Evolutionary conservation across 2,329 filamentous ascomycete genomes (phyloP).

Genomic region (Aspergillus hortae): DNA sequence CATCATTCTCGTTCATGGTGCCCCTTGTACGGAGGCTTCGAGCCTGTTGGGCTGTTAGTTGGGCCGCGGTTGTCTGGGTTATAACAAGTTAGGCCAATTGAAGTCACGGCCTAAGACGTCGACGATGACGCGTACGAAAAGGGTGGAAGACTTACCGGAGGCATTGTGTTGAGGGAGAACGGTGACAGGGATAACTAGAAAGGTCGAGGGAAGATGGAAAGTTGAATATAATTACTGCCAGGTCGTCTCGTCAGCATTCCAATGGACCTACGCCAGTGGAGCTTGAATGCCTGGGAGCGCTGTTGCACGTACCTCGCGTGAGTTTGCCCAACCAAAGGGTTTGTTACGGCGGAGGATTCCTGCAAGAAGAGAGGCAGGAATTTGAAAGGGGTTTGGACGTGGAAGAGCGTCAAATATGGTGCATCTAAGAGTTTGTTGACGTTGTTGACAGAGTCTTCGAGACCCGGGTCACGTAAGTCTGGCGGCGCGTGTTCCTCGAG

Average conservation of each 20-base stretch:
- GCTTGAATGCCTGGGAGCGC: constrained; percentile 30
- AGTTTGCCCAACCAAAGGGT: constrained; percentile 23
- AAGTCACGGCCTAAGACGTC: neutral
- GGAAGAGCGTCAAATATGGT: constrained; percentile 14
- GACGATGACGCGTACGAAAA: constrained; percentile 14
- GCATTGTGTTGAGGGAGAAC: constrained; percentile 47
- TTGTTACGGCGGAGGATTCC: constrained; percentile 18
- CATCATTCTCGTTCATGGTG: constrained; percentile 89
- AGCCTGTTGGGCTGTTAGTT: constrained; percentile 54
- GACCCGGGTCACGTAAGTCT: constrained; percentile 20
- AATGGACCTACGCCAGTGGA: constrained; percentile 28
- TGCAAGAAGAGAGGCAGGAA: constrained; percentile 13
- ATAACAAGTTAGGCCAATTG: constrained; percentile 1
- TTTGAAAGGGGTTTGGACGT: constrained; percentile 16
- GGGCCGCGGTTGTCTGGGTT: constrained; percentile 7
- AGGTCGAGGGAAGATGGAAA: constrained; percentile 18
- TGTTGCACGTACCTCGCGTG: constrained; percentile 37
- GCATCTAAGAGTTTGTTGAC: constrained; percentile 30
- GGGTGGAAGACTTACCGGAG: constrained; percentile 49
- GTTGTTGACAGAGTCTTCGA: constrained; percentile 24
- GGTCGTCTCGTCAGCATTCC: constrained; percentile 35
- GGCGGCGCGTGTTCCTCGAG: constrained; percentile 10
- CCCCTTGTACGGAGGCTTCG: constrained; percentile 70
- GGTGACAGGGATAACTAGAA: constrained; percentile 17
- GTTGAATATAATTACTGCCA: constrained; percentile 24